phyloP scores from a whole-genome alignment of 1,139 yeast genomes.

The Candida frijolesensis region DNA sequence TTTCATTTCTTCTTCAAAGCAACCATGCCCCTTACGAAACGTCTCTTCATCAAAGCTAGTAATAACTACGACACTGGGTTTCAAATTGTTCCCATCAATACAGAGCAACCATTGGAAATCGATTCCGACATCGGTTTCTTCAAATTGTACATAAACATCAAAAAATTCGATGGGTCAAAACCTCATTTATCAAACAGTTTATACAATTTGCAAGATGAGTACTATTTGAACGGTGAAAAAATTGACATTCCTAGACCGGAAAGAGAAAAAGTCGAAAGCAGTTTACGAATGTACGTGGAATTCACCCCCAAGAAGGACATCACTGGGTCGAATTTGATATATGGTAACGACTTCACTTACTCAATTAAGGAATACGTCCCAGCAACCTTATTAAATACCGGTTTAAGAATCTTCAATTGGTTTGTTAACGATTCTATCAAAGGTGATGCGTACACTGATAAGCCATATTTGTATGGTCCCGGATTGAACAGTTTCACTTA shows the following conservation, averaged over 20 bases:
- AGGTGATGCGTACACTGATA: constrained; percentile 63
- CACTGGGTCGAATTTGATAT: constrained; percentile 53
- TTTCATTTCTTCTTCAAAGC: background rate
- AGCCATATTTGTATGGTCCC: constrained; percentile 64
- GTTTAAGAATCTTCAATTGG: constrained; percentile 59
- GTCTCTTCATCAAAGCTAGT: constrained; percentile 40
- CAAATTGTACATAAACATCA: constrained; percentile 40
- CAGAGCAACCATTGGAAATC: constrained; percentile 36
- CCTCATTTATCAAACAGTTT: constrained; percentile 39
- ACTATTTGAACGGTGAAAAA: constrained; percentile 29
- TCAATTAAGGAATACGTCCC: constrained; percentile 67
- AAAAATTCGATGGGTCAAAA: constrained; percentile 48
- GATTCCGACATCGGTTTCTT: constrained; percentile 43
- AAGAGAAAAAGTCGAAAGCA: constrained; percentile 22
- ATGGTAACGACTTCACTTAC: constrained; percentile 69
- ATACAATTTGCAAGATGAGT: constrained; percentile 32
- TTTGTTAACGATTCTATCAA: constrained; percentile 63
- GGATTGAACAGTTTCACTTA: constrained; percentile 60
- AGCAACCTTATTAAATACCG: constrained; percentile 41
- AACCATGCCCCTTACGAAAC: constrained; percentile 26
- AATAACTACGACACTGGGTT: constrained; percentile 27
- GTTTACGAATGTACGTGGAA: constrained; percentile 37
- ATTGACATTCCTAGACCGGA: constrained; percentile 15
- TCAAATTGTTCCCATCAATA: constrained; percentile 48
- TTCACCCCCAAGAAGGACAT: constrained; percentile 46